Percentiles rank a stretch among this genome's conserved stretches.
Evolutionary conservation across 306 rosid genomes (phyloP).

Genomic region (Inga leiocalycina): DNA sequence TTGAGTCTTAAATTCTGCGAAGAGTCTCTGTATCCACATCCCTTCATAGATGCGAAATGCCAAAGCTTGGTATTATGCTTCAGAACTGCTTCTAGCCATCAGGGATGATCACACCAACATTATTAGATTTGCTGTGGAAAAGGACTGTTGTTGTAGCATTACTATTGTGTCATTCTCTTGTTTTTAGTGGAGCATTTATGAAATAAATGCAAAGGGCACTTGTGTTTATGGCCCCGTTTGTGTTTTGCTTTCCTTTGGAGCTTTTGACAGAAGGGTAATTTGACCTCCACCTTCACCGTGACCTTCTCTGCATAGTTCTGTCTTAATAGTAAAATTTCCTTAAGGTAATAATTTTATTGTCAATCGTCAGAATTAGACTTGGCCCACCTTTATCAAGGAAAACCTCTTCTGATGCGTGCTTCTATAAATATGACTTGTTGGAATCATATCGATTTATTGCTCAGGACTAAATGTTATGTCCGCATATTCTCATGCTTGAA

Average conservation of each 20-base stretch:
- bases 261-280: background rate
- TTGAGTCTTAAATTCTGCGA: too few relatives aligned
- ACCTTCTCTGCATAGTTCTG: background rate
- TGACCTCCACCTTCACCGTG: background rate
- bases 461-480: slow-evolving; percentile 14
- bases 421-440: background rate
- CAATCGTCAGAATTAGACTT: background rate
- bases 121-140: background rate
- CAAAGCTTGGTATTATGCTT: too few relatives aligned
- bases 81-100: too few relatives aligned
- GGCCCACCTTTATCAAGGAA: background rate
- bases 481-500: slow-evolving; percentile 17
- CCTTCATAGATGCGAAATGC: too few relatives aligned
- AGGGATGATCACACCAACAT: too few relatives aligned
- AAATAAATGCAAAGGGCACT: background rate
- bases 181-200: background rate
- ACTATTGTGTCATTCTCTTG: background rate
- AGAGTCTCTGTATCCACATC: too few relatives aligned
- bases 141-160: too few relatives aligned
- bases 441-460: background rate
- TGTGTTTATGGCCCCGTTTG: background rate
- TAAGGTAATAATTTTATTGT: background rate
- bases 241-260: background rate
- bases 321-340: background rate
- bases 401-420: background rate